Percentiles rank a stretch among this genome's conserved stretches.
phyloP scores from a whole-genome alignment of 2,329 filamentous ascomycete genomes.

The Pseudocercospora macadamiae region DNA sequence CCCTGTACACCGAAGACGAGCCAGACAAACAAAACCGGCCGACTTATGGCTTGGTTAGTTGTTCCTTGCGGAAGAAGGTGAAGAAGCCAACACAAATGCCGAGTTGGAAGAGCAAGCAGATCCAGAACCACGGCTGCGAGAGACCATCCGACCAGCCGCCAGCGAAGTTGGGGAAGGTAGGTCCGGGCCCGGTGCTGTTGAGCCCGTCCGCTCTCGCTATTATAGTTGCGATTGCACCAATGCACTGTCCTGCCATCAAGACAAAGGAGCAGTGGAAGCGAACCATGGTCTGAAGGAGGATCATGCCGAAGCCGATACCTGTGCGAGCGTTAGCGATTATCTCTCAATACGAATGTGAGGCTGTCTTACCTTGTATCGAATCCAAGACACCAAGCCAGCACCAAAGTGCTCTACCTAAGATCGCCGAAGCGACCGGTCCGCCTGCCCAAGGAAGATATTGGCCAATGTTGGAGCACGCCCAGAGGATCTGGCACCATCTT shows the following conservation, averaged over 20 bases:
- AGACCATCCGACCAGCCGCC: slow-evolving; percentile 51
- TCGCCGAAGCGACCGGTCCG: slow-evolving; percentile 55
- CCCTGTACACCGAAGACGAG: slow-evolving; percentile 24
- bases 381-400: slow-evolving; percentile 70
- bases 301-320: slow-evolving; percentile 68
- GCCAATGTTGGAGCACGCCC: slow-evolving; percentile 64
- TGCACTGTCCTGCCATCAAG: slow-evolving; percentile 62
- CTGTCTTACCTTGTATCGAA: slow-evolving; percentile 55
- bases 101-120: slow-evolving; percentile 61
- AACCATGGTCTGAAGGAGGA: slow-evolving; percentile 62
- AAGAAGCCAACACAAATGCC: slow-evolving; percentile 62
- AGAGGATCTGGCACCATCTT: slow-evolving; percentile 69
- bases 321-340: background rate
- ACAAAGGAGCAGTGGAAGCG: slow-evolving; percentile 67
- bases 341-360: background rate
- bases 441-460: slow-evolving; percentile 66
- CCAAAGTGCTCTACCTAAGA: slow-evolving; percentile 63
- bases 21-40: background rate
- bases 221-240: slow-evolving; percentile 66
- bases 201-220: slow-evolving; percentile 63
- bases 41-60: slow-evolving; percentile 56
- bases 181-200: slow-evolving; percentile 62
- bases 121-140: slow-evolving; percentile 62
- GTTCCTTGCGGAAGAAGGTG: slow-evolving; percentile 61
- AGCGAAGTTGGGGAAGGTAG: slow-evolving; percentile 65